phyloP scores from a whole-genome alignment of 176 grass and related monocot genomes.

The Carex parvula region DNA sequence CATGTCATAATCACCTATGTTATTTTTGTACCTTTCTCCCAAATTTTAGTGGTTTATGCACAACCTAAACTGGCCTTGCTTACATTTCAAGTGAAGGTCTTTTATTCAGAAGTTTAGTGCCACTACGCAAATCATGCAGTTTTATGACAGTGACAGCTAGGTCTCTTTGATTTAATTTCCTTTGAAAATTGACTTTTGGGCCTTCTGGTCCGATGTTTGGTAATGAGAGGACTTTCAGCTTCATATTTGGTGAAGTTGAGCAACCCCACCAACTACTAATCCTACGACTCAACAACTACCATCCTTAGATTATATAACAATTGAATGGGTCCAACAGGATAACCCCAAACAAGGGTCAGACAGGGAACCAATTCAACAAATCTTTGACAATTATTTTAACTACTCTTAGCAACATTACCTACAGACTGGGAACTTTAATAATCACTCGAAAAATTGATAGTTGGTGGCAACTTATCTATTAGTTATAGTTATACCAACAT shows the following conservation, averaged over 20 bases:
- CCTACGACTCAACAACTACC: background rate
- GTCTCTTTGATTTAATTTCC: background rate
- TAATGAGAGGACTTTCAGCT: background rate
- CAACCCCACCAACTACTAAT: background rate
- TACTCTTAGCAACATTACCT: background rate
- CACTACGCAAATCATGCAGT: background rate
- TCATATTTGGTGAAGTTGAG: background rate
- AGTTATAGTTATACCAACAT: background rate
- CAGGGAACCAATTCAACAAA: background rate
- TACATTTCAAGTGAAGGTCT: background rate
- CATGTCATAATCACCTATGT: background rate
- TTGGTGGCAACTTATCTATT: background rate
- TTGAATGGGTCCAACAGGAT: background rate
- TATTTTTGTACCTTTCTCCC: background rate
- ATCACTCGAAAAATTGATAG: background rate
- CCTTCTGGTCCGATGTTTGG: background rate
- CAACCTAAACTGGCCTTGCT: background rate
- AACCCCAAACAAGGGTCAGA: background rate
- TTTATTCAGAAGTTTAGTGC: background rate
- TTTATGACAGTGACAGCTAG: background rate
- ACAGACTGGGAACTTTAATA: background rate
- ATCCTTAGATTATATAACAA: background rate
- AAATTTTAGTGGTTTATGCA: background rate
- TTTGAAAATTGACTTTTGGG: background rate
- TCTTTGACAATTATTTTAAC: conserved; percentile 1